A percentile compares a stretch with the other conserved stretches of the same genome.
Evolutionary conservation across 116 monocot species (phyloP).

Genomic region (Phalaenopsis hybrid): DNA sequence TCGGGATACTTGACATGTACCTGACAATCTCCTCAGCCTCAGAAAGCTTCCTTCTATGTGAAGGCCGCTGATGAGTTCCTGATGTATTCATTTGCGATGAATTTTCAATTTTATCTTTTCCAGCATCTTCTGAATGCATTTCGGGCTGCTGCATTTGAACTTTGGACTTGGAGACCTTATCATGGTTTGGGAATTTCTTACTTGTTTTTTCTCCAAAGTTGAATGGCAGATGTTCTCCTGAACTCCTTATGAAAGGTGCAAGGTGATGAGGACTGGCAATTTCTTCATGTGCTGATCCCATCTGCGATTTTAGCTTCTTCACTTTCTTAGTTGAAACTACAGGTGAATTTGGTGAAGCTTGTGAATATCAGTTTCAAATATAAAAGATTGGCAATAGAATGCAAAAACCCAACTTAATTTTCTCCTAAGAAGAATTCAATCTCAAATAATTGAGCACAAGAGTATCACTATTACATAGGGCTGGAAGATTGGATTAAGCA

Average conservation of each 20-base stretch:
- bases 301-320: background rate
- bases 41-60: conserved; percentile 14
- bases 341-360: no score
- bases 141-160: background rate
- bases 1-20: conserved; percentile 38
- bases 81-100: background rate
- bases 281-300: background rate
- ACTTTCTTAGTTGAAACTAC: no score
- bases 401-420: no score
- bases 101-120: background rate
- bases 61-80: conserved; percentile 12
- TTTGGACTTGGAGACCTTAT: background rate
- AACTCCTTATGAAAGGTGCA: background rate
- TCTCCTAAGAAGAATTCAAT: no score
- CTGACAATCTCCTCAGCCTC: conserved; percentile 24
- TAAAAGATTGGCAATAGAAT: no score
- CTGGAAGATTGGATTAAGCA: no score
- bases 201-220: background rate
- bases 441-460: no score
- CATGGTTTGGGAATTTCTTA: background rate
- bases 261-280: background rate
- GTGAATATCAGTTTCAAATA: no score
- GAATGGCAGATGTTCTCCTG: background rate
- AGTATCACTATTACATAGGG: no score
- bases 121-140: background rate